These are phyloP conservation scores for Lipomyces yamadae DNA, from an alignment of 805 yeast species.

Conservation along the genomic window DNA sequence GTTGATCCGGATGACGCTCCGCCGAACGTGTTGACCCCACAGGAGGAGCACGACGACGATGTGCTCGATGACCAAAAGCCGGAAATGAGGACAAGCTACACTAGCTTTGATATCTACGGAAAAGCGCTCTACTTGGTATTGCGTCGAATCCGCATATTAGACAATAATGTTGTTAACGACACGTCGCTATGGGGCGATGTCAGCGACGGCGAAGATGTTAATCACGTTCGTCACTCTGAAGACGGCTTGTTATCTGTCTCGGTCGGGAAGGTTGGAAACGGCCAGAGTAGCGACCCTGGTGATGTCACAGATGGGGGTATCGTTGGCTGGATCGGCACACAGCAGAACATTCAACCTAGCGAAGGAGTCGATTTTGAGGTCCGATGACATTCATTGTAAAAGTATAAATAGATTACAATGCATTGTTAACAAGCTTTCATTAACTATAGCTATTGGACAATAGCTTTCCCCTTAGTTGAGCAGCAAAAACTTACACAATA, in stretches of 20 bases:
- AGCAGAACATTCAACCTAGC: slow-evolving; percentile 14
- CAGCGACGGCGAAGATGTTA: slow-evolving; percentile 4
- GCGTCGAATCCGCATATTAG: not conserved
- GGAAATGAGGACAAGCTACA: slow-evolving; percentile 17
- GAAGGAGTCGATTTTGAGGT: slow-evolving; percentile 26
- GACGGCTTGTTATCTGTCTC: not conserved
- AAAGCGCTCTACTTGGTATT: slow-evolving; percentile 16
- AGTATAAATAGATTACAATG: not conserved
- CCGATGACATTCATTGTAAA: not conserved
- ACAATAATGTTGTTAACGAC: not conserved
- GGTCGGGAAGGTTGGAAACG: not conserved
- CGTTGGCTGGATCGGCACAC: slow-evolving; percentile 24
- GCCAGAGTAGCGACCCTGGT: not conserved
- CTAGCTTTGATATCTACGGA: slow-evolving; percentile 20
- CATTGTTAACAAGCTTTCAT: not conserved
- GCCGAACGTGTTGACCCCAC: no score
- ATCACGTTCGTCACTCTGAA: not conserved
- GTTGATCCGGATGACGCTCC: slow-evolving; percentile 16
- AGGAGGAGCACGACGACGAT: slow-evolving; percentile 7
- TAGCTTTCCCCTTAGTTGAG: no score
- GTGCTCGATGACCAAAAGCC: slow-evolving; percentile 18
- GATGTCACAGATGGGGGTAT: slow-evolving; percentile 16
- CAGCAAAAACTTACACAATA: no score
- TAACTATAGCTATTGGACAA: no score
- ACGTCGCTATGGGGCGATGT: slow-evolving; percentile 11